Evolutionary conservation across 495 filamentous ascomycete species (phyloP).

Genomic region (Bacidia gigantensis): DNA sequence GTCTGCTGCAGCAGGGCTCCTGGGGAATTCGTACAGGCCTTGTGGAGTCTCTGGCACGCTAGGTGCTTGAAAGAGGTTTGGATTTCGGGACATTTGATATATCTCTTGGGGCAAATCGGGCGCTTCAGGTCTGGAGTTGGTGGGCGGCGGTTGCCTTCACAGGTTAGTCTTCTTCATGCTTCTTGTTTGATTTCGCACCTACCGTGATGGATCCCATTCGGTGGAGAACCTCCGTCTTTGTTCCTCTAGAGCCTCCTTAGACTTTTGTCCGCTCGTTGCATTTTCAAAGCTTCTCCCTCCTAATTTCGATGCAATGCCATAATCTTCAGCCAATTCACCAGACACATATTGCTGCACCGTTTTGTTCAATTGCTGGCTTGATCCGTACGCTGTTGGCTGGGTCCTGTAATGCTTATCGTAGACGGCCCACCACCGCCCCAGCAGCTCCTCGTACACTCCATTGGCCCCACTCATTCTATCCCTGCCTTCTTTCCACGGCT

Average conservation of each 20-base stretch:
- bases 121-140: slow-evolving; percentile 63
- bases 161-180: too few relatives aligned
- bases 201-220: slow-evolving; percentile 58
- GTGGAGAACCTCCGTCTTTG: slow-evolving; percentile 33
- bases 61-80: slow-evolving; percentile 59
- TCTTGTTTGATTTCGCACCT: slow-evolving; percentile 23
- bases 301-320: neutral
- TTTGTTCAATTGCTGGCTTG: neutral
- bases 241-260: slow-evolving; percentile 3
- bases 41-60: slow-evolving; percentile 71
- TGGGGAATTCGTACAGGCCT: slow-evolving; percentile 67
- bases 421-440: slow-evolving; percentile 79
- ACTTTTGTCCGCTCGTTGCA: too few relatives aligned
- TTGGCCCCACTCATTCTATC: slow-evolving; percentile 35
- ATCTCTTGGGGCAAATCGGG: slow-evolving; percentile 54
- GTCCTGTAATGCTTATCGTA: slow-evolving; percentile 71
- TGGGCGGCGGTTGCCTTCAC: slow-evolving; percentile 66
- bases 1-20: slow-evolving; percentile 39
- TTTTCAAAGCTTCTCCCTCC: neutral
- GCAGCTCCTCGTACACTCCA: slow-evolving; percentile 66
- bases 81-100: slow-evolving; percentile 65
- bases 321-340: slow-evolving; percentile 17
- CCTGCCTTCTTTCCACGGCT: slow-evolving; percentile 73
- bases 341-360: slow-evolving; percentile 28
- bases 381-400: slow-evolving; percentile 1